phyloP scores from a whole-genome alignment of 495 filamentous ascomycete species.

The Articulospora tetracladia region DNA sequence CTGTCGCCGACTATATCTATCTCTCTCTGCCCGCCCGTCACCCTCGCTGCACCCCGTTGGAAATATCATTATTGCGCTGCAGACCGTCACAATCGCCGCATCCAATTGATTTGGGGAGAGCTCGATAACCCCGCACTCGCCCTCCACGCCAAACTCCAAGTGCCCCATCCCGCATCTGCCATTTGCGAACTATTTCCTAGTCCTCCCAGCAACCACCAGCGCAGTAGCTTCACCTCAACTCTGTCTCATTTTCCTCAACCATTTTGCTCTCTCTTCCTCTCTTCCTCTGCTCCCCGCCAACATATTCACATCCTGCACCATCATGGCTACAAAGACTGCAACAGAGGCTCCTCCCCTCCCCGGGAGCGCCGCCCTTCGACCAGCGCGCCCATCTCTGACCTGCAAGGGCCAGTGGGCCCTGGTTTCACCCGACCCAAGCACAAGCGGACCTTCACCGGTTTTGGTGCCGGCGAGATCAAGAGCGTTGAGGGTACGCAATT shows the following conservation, averaged over 20 bases:
- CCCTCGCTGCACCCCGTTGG: too few species aligned
- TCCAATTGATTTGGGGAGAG: not conserved
- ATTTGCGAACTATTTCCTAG: not conserved
- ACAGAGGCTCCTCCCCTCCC: constrained; percentile 3
- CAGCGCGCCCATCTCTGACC: constrained; percentile 75
- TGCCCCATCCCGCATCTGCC: not conserved
- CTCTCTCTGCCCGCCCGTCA: too few species aligned
- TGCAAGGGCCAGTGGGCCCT: constrained; percentile 76
- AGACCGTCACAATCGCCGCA: too few species aligned
- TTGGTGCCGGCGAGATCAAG: constrained; percentile 88
- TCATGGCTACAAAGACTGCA: not conserved
- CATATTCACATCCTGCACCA: not conserved
- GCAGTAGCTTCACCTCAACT: not conserved
- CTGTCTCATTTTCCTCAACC: not conserved
- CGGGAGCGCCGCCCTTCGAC: constrained; percentile 73
- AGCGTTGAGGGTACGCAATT: constrained; percentile 65
- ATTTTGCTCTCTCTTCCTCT: not conserved
- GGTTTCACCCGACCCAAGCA: constrained; percentile 81
- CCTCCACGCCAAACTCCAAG: not conserved
- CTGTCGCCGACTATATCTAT: too few species aligned
- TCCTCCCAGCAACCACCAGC: not conserved
- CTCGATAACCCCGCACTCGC: not conserved
- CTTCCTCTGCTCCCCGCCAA: not conserved
- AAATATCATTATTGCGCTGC: too few species aligned
- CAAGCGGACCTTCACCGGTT: constrained; percentile 89